Percentiles rank a stretch among this genome's conserved stretches.
These are phyloP conservation scores for Entomortierella beljakovae DNA, from an alignment of 192 early-diverging fungal genomes.

Conservation along the genomic window DNA sequence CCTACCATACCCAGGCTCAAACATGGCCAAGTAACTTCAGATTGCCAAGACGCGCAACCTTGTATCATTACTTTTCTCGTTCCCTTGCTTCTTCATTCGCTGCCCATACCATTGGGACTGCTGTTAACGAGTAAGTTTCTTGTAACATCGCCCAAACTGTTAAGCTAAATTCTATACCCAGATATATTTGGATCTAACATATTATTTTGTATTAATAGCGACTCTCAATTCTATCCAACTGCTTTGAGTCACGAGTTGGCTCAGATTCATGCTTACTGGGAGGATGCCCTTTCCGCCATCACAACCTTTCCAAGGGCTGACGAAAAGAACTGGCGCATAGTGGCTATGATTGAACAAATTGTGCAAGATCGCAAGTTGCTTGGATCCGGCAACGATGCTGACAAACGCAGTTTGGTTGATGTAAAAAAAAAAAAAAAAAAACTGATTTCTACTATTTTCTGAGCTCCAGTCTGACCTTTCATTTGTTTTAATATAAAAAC, in stretches of 20 bases:
- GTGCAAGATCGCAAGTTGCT: conserved; percentile 68
- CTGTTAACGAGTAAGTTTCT: conserved; percentile 12
- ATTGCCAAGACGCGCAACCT: conserved; percentile 24
- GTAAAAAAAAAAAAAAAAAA: conserved; percentile 4
- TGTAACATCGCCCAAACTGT: background rate
- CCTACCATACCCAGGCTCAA: conserved; percentile 31
- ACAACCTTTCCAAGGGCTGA: conserved; percentile 73
- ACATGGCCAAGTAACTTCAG: conserved; percentile 32
- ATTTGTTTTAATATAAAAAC: background rate
- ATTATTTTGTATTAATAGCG: conserved; percentile 15
- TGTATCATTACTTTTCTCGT: conserved; percentile 29
- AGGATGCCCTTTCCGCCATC: conserved; percentile 64
- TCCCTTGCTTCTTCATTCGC: conserved; percentile 12
- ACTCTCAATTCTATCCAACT: conserved; percentile 39
- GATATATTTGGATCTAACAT: background rate
- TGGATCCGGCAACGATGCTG: conserved; percentile 59
- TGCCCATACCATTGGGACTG: conserved; percentile 15
- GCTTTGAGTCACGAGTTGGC: conserved; percentile 62
- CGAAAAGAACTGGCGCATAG: conserved; percentile 64
- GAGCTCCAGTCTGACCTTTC: background rate
- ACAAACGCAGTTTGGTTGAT: conserved; percentile 69
- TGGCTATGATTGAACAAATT: conserved; percentile 71
- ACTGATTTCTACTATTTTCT: background rate
- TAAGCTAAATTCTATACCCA: background rate
- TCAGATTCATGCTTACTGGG: conserved; percentile 68